Base-by-base conservation (phyloP, 2,329 filamentous ascomycete genomes). In the Exutisphaerella laricina region DNA sequence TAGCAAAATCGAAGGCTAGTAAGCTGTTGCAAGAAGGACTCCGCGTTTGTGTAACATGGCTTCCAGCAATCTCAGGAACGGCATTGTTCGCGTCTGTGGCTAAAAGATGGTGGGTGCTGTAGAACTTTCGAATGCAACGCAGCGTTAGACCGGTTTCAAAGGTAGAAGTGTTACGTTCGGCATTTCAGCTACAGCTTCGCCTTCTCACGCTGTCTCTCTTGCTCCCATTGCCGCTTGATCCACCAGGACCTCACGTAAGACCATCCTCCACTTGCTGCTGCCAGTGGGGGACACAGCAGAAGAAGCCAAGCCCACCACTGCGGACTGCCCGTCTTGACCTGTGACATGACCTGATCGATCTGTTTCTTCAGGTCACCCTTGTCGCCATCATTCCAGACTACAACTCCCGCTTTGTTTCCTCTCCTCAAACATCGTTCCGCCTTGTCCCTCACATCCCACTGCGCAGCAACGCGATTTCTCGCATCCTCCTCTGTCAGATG, bases 381-480 rank as follows among this genome's bases (percentile, higher is more conserved):
- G 34, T 79, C 79, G 2, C 78, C 79, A 67, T 97, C 90, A 67
- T 98, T 98, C 86, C 86, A 92, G 17, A 98, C 75, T 23, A 96
- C 87, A 3, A 88, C 75, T 0, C 89, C 90, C 35, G 74, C 75
- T 5, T 70, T 71, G 30, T 63, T 58, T 3, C 79, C 79, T 32
- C 88, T 71, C 34, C 76, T 79, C 66, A 84, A 72, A 48, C 82
- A 86, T 61, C 87, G 72, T 61, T 76, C 74, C 13, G 86, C 89
- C 74, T 97, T 97, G 56, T 85, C 78, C 52, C 80, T 73, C 48
- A 96, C 85, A 64, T 94, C 86, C 33, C 81, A 84, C 73, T 98
- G 92, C 61, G 88, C 94, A 50, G 75, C 70, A 4, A 98, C 88
- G 13, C 92, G 72, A 62, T 94, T 88, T 71, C 83, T 77, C 12